Percentiles rank a stretch among this genome's conserved stretches.
Evolutionary conservation across 2,329 filamentous ascomycete genomes (phyloP).

Genomic region (Thyridium curvatum): DNA sequence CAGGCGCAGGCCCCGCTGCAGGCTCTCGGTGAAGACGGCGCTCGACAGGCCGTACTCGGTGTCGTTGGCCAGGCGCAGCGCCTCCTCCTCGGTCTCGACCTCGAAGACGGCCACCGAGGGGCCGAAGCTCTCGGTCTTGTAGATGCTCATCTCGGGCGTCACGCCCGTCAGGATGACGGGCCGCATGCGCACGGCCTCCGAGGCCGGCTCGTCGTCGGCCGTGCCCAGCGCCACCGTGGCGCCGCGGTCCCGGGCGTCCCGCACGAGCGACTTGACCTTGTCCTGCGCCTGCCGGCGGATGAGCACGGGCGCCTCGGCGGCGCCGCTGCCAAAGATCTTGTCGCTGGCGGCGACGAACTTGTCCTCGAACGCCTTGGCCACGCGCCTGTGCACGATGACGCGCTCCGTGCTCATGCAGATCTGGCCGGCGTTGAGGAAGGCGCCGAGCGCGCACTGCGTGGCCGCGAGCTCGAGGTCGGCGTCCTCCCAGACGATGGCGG

Average conservation of each 20-base stretch:
- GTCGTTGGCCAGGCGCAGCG: slow-evolving; percentile 69
- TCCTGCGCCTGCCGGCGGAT: slow-evolving; percentile 60
- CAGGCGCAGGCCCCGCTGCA: slow-evolving; percentile 52
- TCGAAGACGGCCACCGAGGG: slow-evolving; percentile 64
- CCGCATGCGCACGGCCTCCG: slow-evolving; percentile 33
- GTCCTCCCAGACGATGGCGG: slow-evolving; percentile 73
- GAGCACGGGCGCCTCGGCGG: slow-evolving; percentile 58
- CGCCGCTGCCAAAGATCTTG: slow-evolving; percentile 42
- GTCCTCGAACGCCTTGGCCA: slow-evolving; percentile 8
- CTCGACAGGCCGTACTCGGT: slow-evolving; percentile 71
- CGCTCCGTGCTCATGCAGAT: slow-evolving; percentile 68
- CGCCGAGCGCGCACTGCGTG: slow-evolving; percentile 58
- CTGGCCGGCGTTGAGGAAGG: slow-evolving; percentile 50
- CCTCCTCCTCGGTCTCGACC: slow-evolving; percentile 63
- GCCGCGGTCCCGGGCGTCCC: slow-evolving; percentile 63
- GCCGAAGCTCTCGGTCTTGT: slow-evolving; percentile 70
- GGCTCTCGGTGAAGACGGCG: slow-evolving; percentile 66
- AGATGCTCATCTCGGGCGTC: slow-evolving; percentile 69
- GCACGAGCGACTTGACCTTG: slow-evolving; percentile 61
- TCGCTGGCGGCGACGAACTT: slow-evolving; percentile 23
- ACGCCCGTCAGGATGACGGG: slow-evolving; percentile 56
- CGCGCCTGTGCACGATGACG: slow-evolving; percentile 32
- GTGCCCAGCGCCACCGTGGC: slow-evolving; percentile 37
- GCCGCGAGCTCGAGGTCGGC: slow-evolving; percentile 71
- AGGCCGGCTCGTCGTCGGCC: slow-evolving; percentile 18